Conservation (phyloP, 2,329 filamentous ascomycete genomes). For the Cytospora paraplurivora region DNA sequence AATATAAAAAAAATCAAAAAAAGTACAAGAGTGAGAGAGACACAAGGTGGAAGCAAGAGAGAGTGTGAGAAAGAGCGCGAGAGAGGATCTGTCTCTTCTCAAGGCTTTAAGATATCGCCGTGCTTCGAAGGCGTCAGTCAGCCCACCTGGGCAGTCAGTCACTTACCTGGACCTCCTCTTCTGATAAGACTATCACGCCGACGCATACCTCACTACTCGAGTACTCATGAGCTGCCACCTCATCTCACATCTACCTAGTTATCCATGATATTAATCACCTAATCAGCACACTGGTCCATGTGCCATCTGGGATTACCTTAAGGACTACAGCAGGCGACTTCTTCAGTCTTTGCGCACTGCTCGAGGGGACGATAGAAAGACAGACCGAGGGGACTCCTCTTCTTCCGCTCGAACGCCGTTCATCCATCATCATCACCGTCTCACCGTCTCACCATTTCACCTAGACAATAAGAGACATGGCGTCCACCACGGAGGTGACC, state of each 20-base stretch:
- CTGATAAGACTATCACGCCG: not conserved
- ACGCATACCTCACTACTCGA: not conserved
- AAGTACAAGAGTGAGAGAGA: not conserved
- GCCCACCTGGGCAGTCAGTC: not conserved
- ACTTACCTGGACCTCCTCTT: not conserved
- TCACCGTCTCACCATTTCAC: not conserved
- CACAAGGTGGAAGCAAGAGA: too few relatives aligned
- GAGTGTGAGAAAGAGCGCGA: not conserved
- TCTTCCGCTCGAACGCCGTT: not conserved
- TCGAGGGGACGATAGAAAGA: constrained; percentile 59
- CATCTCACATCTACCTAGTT: constrained; percentile 11
- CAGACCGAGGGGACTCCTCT: constrained; percentile 32
- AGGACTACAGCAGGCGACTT: constrained; percentile 60
- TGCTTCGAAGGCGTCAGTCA: too few relatives aligned
- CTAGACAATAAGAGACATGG: constrained; percentile 1
- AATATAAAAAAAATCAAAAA: not conserved
- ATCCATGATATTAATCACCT: constrained; percentile 17
- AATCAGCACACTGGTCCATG: constrained; percentile 45
- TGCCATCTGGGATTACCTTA: constrained; percentile 45
- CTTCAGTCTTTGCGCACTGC: constrained; percentile 69
- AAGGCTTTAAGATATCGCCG: too few relatives aligned
- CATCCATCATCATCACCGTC: not conserved
- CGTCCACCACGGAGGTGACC: constrained; percentile 23
- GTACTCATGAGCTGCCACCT: constrained; percentile 12
- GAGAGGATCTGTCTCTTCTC: not conserved